Percentiles rank a stretch among this genome's conserved stretches.
phyloP scores from a whole-genome alignment of 2,329 filamentous ascomycete species.

The Chaetomiaceae sp. region DNA sequence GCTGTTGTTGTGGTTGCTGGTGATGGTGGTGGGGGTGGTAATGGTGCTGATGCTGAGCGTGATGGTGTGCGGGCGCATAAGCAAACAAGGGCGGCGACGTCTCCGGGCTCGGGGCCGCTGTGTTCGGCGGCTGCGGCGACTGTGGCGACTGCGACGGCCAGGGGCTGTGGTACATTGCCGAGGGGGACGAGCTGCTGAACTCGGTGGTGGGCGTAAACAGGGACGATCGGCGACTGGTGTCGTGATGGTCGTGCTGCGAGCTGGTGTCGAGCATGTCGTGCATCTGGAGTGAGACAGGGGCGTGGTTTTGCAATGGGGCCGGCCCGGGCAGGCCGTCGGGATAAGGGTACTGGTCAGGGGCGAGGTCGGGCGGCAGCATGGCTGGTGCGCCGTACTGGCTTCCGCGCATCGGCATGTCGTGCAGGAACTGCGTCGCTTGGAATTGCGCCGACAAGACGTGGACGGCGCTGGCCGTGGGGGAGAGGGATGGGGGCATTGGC shows the following conservation, averaged over 20 bases:
- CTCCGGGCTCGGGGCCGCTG: slow-evolving; percentile 33
- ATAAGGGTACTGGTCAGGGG: slow-evolving; percentile 39
- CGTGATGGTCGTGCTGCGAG: slow-evolving; percentile 32
- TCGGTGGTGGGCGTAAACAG: slow-evolving; percentile 42
- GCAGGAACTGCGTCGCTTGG: slow-evolving; percentile 37
- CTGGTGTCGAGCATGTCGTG: slow-evolving; percentile 44
- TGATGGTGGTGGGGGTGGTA: not conserved
- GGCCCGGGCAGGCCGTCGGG: slow-evolving; percentile 37
- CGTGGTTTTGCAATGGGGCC: slow-evolving; percentile 28
- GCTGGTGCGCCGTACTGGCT: slow-evolving; percentile 37
- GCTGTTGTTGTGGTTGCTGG: not conserved
- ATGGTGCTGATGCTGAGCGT: not conserved
- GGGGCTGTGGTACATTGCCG: slow-evolving; percentile 12
- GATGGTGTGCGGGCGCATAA: not conserved
- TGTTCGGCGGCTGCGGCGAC: slow-evolving; percentile 34
- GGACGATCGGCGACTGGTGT: slow-evolving; percentile 42
- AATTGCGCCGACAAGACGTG: slow-evolving; percentile 34
- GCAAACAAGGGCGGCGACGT: not conserved
- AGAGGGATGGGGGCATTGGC: slow-evolving; percentile 28
- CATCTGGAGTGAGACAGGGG: too few relatives aligned
- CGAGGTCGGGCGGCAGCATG: slow-evolving; percentile 42
- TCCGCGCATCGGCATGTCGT: slow-evolving; percentile 43
- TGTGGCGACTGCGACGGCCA: slow-evolving; percentile 14
- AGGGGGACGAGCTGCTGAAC: slow-evolving; percentile 37
- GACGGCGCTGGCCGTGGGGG: slow-evolving; percentile 32